Conservation (phyloP, 768 basidiomycete genomes). For the Sarcomyxa edulis region DNA sequence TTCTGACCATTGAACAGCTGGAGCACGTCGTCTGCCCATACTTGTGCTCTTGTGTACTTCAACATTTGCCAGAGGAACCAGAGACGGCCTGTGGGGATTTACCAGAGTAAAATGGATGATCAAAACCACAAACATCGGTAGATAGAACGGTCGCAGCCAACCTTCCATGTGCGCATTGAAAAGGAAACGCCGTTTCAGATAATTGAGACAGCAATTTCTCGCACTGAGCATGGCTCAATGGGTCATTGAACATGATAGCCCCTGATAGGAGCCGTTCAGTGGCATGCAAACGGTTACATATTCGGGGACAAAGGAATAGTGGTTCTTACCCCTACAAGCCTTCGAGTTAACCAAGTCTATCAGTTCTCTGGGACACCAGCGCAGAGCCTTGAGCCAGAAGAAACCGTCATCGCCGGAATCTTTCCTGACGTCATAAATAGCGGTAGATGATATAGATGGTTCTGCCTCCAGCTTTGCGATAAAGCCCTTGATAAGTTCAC, state of each 20-base stretch:
- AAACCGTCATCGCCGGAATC: constrained; percentile 21
- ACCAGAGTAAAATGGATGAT: not conserved
- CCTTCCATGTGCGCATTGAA: constrained; percentile 97
- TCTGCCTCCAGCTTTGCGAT: constrained; percentile 56
- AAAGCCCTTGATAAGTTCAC: constrained; percentile 69
- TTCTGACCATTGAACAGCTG: no score
- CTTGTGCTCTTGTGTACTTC: no score
- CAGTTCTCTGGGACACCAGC: constrained; percentile 79
- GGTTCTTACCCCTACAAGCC: constrained; percentile 80
- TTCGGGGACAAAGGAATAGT: no score
- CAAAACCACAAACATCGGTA: constrained; percentile 5
- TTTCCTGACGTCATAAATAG: constrained; percentile 8
- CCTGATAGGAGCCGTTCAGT: no score
- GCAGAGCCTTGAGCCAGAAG: constrained; percentile 66
- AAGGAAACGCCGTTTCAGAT: constrained; percentile 73
- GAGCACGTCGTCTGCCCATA: no score
- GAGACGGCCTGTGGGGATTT: constrained; percentile 37
- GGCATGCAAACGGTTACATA: constrained; percentile 6
- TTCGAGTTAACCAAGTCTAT: constrained; percentile 89
- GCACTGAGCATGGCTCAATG: constrained; percentile 64
- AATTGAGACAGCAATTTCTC: constrained; percentile 61
- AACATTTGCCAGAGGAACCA: constrained; percentile 33
- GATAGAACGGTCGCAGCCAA: no score
- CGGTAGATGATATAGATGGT: constrained; percentile 17
- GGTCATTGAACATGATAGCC: constrained; percentile 96